Evolutionary conservation across 2,329 filamentous ascomycete species (phyloP).

Genomic region (Hypoxylon sp.): DNA sequence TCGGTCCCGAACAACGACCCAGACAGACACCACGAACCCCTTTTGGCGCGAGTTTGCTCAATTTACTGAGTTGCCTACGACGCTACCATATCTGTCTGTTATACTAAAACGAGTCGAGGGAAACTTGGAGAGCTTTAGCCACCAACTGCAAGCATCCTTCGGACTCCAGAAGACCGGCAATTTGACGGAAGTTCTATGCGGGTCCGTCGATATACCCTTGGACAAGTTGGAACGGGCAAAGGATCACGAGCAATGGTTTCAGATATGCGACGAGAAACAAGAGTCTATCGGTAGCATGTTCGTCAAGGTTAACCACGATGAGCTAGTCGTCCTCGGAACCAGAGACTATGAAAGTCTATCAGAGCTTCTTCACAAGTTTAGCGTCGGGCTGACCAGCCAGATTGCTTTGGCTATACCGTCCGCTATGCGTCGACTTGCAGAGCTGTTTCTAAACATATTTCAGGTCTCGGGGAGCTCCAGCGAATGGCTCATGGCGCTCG

Average conservation of each 20-base stretch:
- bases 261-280: conserved; percentile 79
- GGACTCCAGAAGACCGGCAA: conserved; percentile 58
- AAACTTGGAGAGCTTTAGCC: conserved; percentile 59
- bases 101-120: conserved; percentile 75
- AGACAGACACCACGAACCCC: conserved; percentile 76
- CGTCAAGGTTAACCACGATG: conserved; percentile 84
- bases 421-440: conserved; percentile 82
- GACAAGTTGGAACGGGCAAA: conserved; percentile 81
- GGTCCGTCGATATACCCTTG: conserved; percentile 84
- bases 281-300: conserved; percentile 85
- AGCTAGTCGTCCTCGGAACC: conserved; percentile 87
- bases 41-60: conserved; percentile 88
- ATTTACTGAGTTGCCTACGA: conserved; percentile 77
- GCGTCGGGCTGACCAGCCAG: conserved; percentile 83
- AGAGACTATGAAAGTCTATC: conserved; percentile 87
- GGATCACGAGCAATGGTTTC: conserved; percentile 90
- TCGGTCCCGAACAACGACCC: conserved; percentile 78
- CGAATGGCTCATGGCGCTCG: conserved; percentile 92
- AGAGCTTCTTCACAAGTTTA: conserved; percentile 86
- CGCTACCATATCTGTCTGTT: conserved; percentile 75
- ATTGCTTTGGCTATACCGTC: conserved; percentile 83
- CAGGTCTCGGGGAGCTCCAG: conserved; percentile 86
- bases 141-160: conserved; percentile 58
- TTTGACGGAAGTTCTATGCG: conserved; percentile 67
- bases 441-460: conserved; percentile 92